These are phyloP conservation scores for Hydrangea macrophylla DNA, from an alignment of 148 eudicot species.

Conservation along the genomic window DNA sequence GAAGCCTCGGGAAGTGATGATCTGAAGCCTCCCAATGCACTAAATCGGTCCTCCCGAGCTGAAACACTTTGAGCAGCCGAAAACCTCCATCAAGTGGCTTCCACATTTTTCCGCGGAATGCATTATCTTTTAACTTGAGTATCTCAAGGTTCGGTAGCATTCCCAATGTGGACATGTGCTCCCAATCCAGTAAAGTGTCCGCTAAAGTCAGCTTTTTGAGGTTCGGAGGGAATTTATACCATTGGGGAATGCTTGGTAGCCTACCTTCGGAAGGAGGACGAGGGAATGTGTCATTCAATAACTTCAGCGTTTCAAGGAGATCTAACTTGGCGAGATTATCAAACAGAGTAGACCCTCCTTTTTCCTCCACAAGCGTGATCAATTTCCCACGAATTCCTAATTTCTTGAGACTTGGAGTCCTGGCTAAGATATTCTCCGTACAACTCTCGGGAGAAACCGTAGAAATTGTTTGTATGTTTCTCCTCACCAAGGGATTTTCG, in stretches of 20 bases:
- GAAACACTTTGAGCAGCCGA: constrained; percentile 23
- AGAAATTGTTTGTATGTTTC: constrained; percentile 22
- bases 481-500: constrained; percentile 17
- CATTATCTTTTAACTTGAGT: constrained; percentile 30
- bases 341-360: constrained; percentile 11
- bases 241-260: constrained; percentile 21
- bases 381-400: constrained; percentile 23
- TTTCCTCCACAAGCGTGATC: constrained; percentile 6
- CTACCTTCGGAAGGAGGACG: constrained; percentile 11
- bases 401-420: constrained; percentile 20
- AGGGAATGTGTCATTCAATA: constrained; percentile 23
- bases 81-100: constrained; percentile 24
- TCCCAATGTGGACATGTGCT: constrained; percentile 29
- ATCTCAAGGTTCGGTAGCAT: constrained; percentile 32
- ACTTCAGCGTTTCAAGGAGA: constrained; percentile 20
- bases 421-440: constrained; percentile 22
- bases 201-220: constrained; percentile 33
- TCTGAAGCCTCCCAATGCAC: constrained; percentile 24
- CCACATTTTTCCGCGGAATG: constrained; percentile 29
- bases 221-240: constrained; percentile 30
- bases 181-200: constrained; percentile 33
- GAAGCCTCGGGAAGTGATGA: constrained; percentile 37
- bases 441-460: constrained; percentile 22
- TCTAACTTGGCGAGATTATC: constrained; percentile 17
- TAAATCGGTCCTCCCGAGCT: constrained; percentile 17